Percentiles rank a stretch among this genome's conserved stretches.
These are phyloP conservation scores for Dovyalis caffra DNA, from an alignment of 345 rosid genomes.

Conservation along the genomic window DNA sequence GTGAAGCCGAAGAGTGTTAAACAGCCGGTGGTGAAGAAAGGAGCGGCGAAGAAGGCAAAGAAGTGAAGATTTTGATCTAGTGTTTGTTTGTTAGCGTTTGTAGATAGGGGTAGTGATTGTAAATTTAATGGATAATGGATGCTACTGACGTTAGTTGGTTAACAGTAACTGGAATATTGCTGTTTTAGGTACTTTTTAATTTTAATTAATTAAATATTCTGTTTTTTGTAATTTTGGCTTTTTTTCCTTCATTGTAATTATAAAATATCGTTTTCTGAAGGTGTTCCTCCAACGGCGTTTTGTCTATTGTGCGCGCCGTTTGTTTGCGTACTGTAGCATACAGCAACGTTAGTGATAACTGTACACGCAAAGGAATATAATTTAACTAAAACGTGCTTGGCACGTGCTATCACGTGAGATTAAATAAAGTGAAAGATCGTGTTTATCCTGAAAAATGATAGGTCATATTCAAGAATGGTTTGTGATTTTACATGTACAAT, in stretches of 20 bases:
- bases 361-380: neutral
- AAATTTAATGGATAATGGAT: constrained; percentile 2
- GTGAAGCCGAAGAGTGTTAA: constrained; percentile 12
- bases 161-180: neutral
- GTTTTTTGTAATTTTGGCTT: neutral
- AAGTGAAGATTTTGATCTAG: neutral
- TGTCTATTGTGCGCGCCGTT: neutral
- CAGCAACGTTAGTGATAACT: neutral
- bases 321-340: neutral
- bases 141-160: neutral
- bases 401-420: too few relatives aligned
- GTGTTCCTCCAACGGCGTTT: neutral
- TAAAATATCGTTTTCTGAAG: neutral
- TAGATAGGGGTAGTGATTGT: neutral
- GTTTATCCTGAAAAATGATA: too few relatives aligned
- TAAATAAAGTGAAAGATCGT: too few relatives aligned
- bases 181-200: neutral
- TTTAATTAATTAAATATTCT: neutral
- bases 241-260: neutral
- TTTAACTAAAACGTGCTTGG: neutral
- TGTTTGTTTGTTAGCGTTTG: neutral
- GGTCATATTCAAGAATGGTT: too few relatives aligned
- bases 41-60: constrained; percentile 17
- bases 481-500: too few relatives aligned
- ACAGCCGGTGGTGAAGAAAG: neutral